Percentiles rank a stretch among this genome's conserved stretches.
Conservation (phyloP, 2,329 filamentous ascomycete species). For the Chrysoporthe cubensis region DNA sequence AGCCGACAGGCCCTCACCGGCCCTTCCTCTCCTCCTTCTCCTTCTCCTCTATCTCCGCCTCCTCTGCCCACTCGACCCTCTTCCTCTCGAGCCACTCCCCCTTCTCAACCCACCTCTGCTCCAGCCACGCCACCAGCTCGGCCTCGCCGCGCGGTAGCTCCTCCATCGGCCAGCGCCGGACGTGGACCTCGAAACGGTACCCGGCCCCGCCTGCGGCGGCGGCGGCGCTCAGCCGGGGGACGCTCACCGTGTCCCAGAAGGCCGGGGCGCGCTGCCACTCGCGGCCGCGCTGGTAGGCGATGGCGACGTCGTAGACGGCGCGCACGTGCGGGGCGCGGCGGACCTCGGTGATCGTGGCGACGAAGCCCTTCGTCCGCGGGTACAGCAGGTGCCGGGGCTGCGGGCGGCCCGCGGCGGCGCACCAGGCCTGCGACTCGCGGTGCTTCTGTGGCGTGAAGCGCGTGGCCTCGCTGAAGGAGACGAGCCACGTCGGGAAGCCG, state of each 20-base stretch:
- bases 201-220: slow-evolving; percentile 35
- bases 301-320: slow-evolving; percentile 59
- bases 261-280: slow-evolving; percentile 51
- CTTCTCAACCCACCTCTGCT: slow-evolving; percentile 57
- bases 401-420: slow-evolving; percentile 51
- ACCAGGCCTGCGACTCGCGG: slow-evolving; percentile 55
- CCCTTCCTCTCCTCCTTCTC: background rate
- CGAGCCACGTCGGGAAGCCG: slow-evolving; percentile 64
- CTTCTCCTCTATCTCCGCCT: slow-evolving; percentile 21
- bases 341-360: slow-evolving; percentile 61
- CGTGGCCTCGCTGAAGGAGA: slow-evolving; percentile 68
- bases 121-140: slow-evolving; percentile 55
- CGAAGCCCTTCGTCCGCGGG: slow-evolving; percentile 64
- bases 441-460: slow-evolving; percentile 60
- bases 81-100: slow-evolving; percentile 54
- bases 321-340: slow-evolving; percentile 54
- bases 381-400: slow-evolving; percentile 63
- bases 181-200: slow-evolving; percentile 56
- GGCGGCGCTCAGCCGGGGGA: slow-evolving; percentile 41
- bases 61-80: slow-evolving; percentile 44
- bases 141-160: slow-evolving; percentile 52
- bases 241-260: slow-evolving; percentile 57
- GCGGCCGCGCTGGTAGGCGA: slow-evolving; percentile 53
- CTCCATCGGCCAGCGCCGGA: slow-evolving; percentile 51
- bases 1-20: background rate